phyloP scores from a whole-genome alignment of 1,139 yeast genomes.

The Debaryomyces robertsiae region DNA sequence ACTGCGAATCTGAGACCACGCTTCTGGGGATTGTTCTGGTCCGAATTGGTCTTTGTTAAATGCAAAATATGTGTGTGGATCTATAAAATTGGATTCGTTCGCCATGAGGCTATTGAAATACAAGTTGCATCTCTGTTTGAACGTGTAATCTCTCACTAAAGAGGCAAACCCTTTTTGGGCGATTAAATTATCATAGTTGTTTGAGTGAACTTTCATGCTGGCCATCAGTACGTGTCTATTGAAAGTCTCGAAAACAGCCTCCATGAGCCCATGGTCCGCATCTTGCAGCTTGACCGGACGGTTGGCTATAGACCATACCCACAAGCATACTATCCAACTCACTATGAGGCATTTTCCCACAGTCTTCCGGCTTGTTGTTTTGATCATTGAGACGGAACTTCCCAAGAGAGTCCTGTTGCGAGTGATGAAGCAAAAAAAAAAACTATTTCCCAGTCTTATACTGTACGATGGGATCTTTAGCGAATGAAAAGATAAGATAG shows the following conservation, averaged over 20 bases:
- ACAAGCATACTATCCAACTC: not conserved
- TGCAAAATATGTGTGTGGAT: conserved; percentile 26
- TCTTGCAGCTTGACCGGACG: not conserved
- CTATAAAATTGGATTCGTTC: conserved; percentile 22
- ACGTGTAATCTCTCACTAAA: conserved; percentile 1
- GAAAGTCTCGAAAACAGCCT: not conserved
- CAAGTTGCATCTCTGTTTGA: conserved; percentile 28
- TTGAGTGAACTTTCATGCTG: not conserved
- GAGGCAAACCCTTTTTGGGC: not conserved
- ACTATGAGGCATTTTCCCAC: not conserved
- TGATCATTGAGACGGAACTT: not conserved
- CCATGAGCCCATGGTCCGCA: not conserved
- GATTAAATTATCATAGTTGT: conserved; percentile 1
- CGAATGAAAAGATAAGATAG: too few relatives aligned
- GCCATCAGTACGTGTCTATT: not conserved
- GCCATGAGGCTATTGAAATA: conserved; percentile 30
- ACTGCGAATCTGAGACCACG: conserved; percentile 19
- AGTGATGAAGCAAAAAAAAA: too few relatives aligned
- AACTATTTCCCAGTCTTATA: too few relatives aligned
- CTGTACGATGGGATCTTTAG: too few relatives aligned
- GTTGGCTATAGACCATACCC: not conserved
- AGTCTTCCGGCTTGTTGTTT: not conserved
- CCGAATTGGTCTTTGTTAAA: conserved; percentile 17
- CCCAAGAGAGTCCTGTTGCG: too few relatives aligned
- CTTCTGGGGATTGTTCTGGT: conserved; percentile 14